Evolutionary conservation across 2,329 filamentous ascomycete species (phyloP), one percentile per base, ranked within the genome.

Genomic region (Harringtonia lauricola): DNA sequence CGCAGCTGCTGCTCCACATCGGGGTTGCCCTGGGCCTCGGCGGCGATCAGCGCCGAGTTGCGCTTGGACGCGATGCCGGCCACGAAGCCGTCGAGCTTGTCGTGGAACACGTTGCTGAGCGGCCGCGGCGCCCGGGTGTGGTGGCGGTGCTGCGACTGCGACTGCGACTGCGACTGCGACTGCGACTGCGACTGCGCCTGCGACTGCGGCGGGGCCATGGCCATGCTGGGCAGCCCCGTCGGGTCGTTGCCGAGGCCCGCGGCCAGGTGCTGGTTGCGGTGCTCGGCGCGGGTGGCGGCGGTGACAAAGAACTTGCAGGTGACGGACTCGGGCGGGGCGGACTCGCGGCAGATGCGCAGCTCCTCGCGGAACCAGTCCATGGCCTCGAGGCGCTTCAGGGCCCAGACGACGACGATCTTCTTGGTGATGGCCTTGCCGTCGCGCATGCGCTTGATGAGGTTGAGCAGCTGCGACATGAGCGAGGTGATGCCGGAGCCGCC

Each of bases 361-460:
- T 95, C 90, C 63, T 95, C 89, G 51, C 86, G 85, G 71, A 95
- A 96, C 90, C 90, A 96, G 59, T 95, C 87, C 80, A 96, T 87
- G 1, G 87, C 86, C 61, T 95, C 90, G 14, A 92, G 79, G 44
- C 85, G 79, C 63, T 92, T 94, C 52, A 95, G 69, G 6, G 89
- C 81, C 90, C 90, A 96, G n/a, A 96, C 77, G 1, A 96, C 86
- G 15, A 92, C 83, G 6, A 96, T 83, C 51, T 83, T 86, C 59
- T 84, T 86, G 2, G 89, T 95, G 36, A 95, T 86, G 29, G 90
- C 89, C 62, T 95, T 95, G 40, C 87, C 86, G 57, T 95, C 89
- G 47, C 88, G 81, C 83, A 96, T 95, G 47, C 88, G 81, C 65
- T 95, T 95, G 65, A 95, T 94, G n/a, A 96, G 69, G 52, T 94